These are phyloP conservation scores for Microthlaspi erraticum DNA, from an alignment of 345 rosid species.

Conservation along the genomic window DNA sequence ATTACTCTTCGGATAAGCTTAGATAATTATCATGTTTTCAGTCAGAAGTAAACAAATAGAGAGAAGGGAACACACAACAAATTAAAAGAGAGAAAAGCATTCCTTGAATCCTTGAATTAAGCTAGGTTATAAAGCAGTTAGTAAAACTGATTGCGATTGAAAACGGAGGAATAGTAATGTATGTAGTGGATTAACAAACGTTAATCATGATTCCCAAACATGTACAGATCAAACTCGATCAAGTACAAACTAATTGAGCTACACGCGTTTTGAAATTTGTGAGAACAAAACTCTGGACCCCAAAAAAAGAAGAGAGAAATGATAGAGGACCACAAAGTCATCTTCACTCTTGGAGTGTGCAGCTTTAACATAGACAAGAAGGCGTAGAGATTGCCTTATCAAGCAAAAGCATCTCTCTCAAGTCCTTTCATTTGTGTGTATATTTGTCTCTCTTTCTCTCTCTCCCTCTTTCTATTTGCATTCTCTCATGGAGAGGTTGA, in stretches of 20 bases:
- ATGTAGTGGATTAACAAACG: slow-evolving; percentile 9
- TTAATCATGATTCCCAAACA: slow-evolving; percentile 14
- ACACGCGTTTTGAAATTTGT: slow-evolving; percentile 18
- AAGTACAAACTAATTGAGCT: slow-evolving; percentile 18
- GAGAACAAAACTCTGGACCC: slow-evolving; percentile 20
- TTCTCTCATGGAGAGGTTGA: slow-evolving; percentile 37
- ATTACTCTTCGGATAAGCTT: not conserved
- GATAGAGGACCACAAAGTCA: slow-evolving; percentile 42
- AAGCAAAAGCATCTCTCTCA: slow-evolving; percentile 44
- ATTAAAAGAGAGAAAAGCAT: not conserved
- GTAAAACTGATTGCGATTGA: not conserved
- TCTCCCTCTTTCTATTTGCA: slow-evolving; percentile 2
- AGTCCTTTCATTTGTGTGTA: slow-evolving; percentile 38
- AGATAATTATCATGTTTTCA: not conserved
- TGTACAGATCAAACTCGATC: not conserved
- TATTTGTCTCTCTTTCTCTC: slow-evolving; percentile 22
- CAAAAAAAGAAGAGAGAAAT: not conserved
- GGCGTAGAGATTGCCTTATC: slow-evolving; percentile 46
- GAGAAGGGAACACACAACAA: not conserved
- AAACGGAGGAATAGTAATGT: not conserved
- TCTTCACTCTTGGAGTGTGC: slow-evolving; percentile 37
- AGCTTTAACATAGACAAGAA: slow-evolving; percentile 45
- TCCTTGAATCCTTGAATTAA: not conserved
- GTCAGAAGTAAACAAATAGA: not conserved
- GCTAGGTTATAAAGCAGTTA: slow-evolving; percentile 8